Conservation (phyloP, 1,139 yeast genomes). For the Yamadazyma trypodendri region DNA sequence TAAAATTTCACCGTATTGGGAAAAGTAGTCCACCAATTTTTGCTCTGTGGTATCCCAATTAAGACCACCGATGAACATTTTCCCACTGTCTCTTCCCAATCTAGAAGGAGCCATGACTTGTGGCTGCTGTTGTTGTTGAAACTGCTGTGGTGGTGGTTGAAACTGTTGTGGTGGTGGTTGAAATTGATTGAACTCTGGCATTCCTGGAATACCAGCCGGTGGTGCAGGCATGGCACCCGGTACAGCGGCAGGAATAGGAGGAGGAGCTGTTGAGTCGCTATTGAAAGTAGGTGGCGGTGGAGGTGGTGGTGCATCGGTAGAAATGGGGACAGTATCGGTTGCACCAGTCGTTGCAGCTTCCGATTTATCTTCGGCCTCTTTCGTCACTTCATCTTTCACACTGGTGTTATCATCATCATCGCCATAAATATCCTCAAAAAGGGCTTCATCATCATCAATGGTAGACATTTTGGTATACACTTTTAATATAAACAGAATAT, state of each 20-base stretch:
- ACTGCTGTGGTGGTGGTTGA: slow-evolving; percentile 18
- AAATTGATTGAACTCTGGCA: slow-evolving; percentile 15
- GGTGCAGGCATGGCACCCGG: slow-evolving; percentile 5
- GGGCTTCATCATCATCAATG: slow-evolving; percentile 82
- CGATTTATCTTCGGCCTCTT: slow-evolving; percentile 5
- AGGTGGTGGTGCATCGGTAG: slow-evolving; percentile 5
- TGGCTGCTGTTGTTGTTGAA: slow-evolving; percentile 18
- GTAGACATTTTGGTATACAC: slow-evolving; percentile 44
- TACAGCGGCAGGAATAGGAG: slow-evolving; percentile 6
- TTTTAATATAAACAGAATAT: not conserved
- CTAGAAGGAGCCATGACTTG: slow-evolving; percentile 27
- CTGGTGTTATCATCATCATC: slow-evolving; percentile 16
- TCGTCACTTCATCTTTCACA: not conserved
- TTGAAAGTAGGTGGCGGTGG: slow-evolving; percentile 1
- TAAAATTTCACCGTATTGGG: slow-evolving; percentile 84
- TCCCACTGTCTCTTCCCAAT: slow-evolving; percentile 59
- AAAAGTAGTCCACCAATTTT: slow-evolving; percentile 73
- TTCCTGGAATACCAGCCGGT: slow-evolving; percentile 11
- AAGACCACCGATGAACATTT: slow-evolving; percentile 97
- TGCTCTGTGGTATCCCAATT: slow-evolving; percentile 99
- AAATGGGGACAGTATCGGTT: slow-evolving; percentile 6
- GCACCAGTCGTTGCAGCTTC: slow-evolving; percentile 6
- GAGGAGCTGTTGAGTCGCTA: slow-evolving; percentile 7
- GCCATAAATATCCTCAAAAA: slow-evolving; percentile 71
- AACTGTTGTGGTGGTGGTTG: slow-evolving; percentile 18